A percentile compares a stretch with the other conserved stretches of the same genome.
Conservation (phyloP, 2,329 filamentous ascomycete genomes). For the Ciborinia camelliae region DNA sequence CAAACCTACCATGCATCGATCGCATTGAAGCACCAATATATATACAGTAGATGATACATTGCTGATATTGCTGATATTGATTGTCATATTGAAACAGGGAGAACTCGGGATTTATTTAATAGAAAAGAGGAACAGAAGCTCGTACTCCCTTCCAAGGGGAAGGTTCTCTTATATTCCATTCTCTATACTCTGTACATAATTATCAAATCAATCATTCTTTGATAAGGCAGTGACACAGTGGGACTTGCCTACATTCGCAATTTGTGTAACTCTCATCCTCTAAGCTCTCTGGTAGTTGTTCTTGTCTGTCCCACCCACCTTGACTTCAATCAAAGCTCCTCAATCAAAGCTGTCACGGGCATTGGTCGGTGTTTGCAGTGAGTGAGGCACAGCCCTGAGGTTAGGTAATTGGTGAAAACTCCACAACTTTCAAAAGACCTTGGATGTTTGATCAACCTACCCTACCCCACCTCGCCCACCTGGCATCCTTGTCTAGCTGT, state of each 20-base stretch:
- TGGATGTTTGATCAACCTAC: conserved; percentile 1
- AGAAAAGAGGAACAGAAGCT: not conserved
- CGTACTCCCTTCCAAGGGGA: no score
- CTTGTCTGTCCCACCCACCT: not conserved
- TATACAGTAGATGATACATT: no score
- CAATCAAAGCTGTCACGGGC: not conserved
- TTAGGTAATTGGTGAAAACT: no score
- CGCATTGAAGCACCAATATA: no score
- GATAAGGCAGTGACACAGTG: not conserved
- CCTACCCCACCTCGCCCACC: not conserved
- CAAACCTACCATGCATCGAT: no score
- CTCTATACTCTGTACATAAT: no score
- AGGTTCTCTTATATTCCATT: no score
- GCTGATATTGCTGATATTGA: no score
- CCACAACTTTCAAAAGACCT: no score
- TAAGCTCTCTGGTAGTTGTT: no score
- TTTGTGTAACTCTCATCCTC: not conserved
- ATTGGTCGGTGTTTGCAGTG: not conserved
- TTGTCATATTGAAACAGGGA: not conserved
- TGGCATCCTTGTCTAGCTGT: not conserved
- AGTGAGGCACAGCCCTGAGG: no score
- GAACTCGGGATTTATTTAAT: not conserved
- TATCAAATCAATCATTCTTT: not conserved
- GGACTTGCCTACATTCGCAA: not conserved
- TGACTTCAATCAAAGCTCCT: not conserved